These are phyloP conservation scores for Erythrophleum fordii DNA, from an alignment of 306 rosid species.

Conservation along the genomic window DNA sequence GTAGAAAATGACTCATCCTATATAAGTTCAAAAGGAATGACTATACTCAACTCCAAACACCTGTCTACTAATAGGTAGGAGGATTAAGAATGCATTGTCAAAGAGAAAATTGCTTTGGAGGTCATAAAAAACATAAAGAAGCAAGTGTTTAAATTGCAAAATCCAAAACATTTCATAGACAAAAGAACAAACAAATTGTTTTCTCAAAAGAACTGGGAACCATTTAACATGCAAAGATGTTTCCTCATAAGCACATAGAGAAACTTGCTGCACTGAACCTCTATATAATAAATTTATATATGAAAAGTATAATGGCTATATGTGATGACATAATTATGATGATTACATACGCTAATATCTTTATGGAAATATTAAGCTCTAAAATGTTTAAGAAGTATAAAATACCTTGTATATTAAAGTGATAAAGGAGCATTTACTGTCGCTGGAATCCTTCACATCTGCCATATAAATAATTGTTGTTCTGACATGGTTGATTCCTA, in stretches of 20 bases:
- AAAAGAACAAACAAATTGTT: slow-evolving; percentile 16
- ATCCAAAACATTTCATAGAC: neutral
- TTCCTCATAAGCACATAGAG: neutral
- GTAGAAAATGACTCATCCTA: slow-evolving; percentile 5
- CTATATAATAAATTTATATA: slow-evolving; percentile 15
- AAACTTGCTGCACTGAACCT: slow-evolving; percentile 9
- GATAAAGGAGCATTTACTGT: slow-evolving; percentile 29
- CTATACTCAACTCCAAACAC: neutral
- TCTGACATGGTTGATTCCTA: slow-evolving; percentile 24
- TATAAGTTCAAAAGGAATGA: slow-evolving; percentile 18
- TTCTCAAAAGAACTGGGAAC: slow-evolving; percentile 3
- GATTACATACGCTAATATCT: neutral
- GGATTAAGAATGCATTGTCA: neutral
- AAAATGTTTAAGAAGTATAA: slow-evolving; percentile 18
- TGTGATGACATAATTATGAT: slow-evolving; percentile 25
- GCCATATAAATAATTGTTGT: slow-evolving; percentile 4
- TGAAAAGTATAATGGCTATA: slow-evolving; percentile 12
- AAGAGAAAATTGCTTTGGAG: neutral
- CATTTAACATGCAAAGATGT: slow-evolving; percentile 1
- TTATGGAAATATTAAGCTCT: slow-evolving; percentile 5
- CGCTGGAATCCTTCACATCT: slow-evolving; percentile 41
- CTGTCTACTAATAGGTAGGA: neutral
- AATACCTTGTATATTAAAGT: slow-evolving; percentile 44
- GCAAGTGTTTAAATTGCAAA: neutral
- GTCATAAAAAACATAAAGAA: neutral